Percentiles rank a stretch among this genome's conserved stretches.
Evolutionary conservation across 306 rosid species (phyloP).

Genomic region (Vicia faba): DNA sequence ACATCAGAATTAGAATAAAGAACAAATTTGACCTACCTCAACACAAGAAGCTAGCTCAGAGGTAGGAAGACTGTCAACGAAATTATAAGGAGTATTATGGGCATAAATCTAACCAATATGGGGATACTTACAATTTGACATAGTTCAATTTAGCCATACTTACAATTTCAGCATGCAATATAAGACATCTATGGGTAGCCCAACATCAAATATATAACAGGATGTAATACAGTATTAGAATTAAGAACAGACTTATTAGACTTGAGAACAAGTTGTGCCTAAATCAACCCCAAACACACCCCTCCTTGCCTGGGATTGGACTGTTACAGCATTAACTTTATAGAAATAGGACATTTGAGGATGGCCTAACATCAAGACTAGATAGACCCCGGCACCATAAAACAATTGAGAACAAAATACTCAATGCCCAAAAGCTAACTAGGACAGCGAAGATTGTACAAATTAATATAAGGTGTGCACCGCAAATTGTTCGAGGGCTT

Average conservation of each 20-base stretch:
- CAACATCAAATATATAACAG: no score
- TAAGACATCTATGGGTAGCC: no score
- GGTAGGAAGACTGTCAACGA: neutral
- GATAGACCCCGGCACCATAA: neutral
- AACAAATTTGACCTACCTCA: neutral
- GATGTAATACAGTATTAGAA: no score
- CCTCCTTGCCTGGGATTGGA: neutral
- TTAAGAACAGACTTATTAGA: no score
- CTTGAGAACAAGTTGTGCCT: neutral
- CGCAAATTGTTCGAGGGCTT: neutral
- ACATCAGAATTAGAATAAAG: neutral
- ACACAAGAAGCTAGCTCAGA: neutral
- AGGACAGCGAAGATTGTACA: neutral
- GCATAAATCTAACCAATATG: no score
- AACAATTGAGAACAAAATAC: constrained; percentile 1
- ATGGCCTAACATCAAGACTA: constrained; percentile 8
- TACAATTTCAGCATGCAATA: no score
- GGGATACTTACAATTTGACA: neutral
- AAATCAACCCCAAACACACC: neutral
- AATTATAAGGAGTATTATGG: neutral
- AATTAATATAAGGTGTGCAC: neutral
- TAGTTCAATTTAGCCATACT: neutral
- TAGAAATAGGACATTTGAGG: neutral
- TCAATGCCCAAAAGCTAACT: neutral
- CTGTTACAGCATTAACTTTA: neutral